These are phyloP conservation scores for Aegilops speltoides DNA, from an alignment of 176 grass and related monocot species.

Conservation along the genomic window DNA sequence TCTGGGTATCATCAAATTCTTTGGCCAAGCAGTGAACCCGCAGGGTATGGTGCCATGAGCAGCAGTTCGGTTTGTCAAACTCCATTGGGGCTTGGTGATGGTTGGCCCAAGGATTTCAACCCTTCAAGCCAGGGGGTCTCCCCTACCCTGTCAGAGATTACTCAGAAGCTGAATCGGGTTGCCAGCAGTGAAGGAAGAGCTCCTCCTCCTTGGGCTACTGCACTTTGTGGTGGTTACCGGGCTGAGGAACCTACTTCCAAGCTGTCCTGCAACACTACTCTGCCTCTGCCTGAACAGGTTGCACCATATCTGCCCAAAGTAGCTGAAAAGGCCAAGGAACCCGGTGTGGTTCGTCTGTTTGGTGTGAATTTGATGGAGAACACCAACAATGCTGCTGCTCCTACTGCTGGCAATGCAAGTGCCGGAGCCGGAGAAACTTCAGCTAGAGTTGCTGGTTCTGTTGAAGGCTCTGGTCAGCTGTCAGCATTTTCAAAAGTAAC, in stretches of 20 bases:
- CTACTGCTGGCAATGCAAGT: slow-evolving; percentile 5
- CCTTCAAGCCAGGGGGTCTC: slow-evolving; percentile 29
- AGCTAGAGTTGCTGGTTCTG: slow-evolving; percentile 33
- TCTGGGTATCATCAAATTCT: slow-evolving; percentile 42
- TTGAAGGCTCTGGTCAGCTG: slow-evolving; percentile 36
- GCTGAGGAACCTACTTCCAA: slow-evolving; percentile 39
- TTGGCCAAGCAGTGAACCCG: slow-evolving; percentile 41
- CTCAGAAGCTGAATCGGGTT: slow-evolving; percentile 50
- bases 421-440: slow-evolving; percentile 1
- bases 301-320: slow-evolving; percentile 22
- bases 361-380: slow-evolving; percentile 53
- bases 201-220: slow-evolving; percentile 33
- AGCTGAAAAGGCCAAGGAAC: slow-evolving; percentile 37
- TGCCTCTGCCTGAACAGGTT: slow-evolving; percentile 31
- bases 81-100: slow-evolving; percentile 29
- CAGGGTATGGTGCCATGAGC: slow-evolving; percentile 31
- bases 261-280: slow-evolving; percentile 37
- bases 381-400: neutral
- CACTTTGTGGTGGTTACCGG: slow-evolving; percentile 21
- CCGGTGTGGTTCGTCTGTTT: slow-evolving; percentile 47
- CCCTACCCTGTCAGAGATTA: slow-evolving; percentile 46
- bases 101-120: slow-evolving; percentile 56
- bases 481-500: slow-evolving; percentile 51
- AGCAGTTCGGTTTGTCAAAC: slow-evolving; percentile 41
- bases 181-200: slow-evolving; percentile 25